These are phyloP conservation scores for Corymbia maculata DNA, from an alignment of 345 rosid genomes.

Conservation along the genomic window DNA sequence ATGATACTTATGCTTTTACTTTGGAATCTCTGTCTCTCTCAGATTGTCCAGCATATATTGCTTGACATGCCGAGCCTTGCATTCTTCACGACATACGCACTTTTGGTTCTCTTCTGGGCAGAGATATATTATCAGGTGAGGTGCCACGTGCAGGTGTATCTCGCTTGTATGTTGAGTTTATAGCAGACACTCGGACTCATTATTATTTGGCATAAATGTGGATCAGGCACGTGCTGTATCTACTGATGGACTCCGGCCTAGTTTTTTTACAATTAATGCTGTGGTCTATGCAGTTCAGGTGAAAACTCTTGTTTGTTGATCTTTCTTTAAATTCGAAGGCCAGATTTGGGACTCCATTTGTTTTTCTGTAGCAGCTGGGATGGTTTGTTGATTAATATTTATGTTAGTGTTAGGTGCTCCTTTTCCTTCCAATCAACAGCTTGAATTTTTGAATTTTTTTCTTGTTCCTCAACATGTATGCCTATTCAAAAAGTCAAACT, in stretches of 20 bases:
- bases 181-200: neutral
- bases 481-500: neutral
- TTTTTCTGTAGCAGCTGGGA: neutral
- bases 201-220: neutral
- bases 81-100: conserved; percentile 88
- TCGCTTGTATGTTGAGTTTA: neutral
- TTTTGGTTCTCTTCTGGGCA: conserved; percentile 91
- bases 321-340: neutral
- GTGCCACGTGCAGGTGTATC: neutral
- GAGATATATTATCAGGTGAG: conserved; percentile 89
- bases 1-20: neutral
- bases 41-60: conserved; percentile 70
- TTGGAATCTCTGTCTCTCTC: neutral
- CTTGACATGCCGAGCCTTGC: conserved; percentile 88
- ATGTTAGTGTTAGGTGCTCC: neutral
- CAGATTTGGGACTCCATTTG: conserved; percentile 4
- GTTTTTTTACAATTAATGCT: conserved; percentile 71
- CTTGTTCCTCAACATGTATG: neutral
- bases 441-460: neutral
- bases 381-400: neutral
- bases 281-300: conserved; percentile 79
- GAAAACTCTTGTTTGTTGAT: neutral
- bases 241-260: conserved; percentile 79
- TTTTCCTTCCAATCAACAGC: neutral
- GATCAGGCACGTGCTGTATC: conserved; percentile 78